A percentile compares a stretch with the other conserved stretches of the same genome.
These are phyloP conservation scores for Hyaloscypha variabilis DNA, from an alignment of 495 filamentous ascomycete genomes.

Conservation along the genomic window DNA sequence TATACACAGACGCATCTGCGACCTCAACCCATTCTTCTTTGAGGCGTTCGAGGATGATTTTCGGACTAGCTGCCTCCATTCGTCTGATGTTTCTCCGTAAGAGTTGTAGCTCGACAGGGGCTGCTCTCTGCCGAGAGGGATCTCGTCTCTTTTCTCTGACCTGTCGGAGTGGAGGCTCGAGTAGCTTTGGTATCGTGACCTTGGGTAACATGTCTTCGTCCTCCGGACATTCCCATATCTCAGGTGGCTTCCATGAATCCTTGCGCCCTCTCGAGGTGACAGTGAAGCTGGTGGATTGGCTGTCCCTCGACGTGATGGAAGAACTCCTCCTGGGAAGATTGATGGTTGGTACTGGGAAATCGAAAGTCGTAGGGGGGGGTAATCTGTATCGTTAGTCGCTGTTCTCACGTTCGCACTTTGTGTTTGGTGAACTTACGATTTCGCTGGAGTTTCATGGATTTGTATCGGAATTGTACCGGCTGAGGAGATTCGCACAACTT, in stretches of 20 bases:
- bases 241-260: constrained; percentile 45
- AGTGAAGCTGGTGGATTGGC: neutral
- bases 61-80: constrained; percentile 45
- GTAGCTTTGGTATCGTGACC: neutral
- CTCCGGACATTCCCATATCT: constrained; percentile 36
- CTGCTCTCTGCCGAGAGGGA: neutral
- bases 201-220: neutral
- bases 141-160: neutral
- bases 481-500: constrained; percentile 41
- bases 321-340: neutral
- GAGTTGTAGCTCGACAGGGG: constrained; percentile 19
- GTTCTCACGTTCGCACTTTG: neutral
- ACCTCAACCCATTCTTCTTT: constrained; percentile 44
- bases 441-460: constrained; percentile 5
- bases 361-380: constrained; percentile 4
- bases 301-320: neutral
- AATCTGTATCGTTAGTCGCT: constrained; percentile 5
- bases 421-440: constrained; percentile 11
- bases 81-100: constrained; percentile 43
- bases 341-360: constrained; percentile 18
- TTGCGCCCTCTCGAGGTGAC: constrained; percentile 19
- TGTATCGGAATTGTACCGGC: constrained; percentile 25
- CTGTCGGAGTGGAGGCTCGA: neutral
- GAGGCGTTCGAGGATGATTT: constrained; percentile 46
- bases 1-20: constrained; percentile 36